These are phyloP conservation scores for Nakaseomyces delphensis DNA, from an alignment of 1,139 yeast species.

Conservation along the genomic window DNA sequence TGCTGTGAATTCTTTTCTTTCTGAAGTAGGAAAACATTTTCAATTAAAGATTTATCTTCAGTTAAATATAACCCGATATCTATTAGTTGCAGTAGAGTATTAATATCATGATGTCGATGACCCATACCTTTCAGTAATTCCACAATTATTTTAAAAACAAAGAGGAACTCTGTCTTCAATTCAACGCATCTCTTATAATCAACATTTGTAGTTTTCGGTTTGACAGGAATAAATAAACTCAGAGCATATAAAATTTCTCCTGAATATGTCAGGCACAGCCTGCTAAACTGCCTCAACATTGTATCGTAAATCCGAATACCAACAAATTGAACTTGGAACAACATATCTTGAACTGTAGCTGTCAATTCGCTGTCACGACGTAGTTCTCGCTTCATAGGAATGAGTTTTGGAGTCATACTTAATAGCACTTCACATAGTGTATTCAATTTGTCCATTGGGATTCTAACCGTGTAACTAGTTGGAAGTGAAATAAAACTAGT, in stretches of 20 bases:
- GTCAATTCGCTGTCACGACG: slow-evolving; percentile 43
- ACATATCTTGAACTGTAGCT: slow-evolving; percentile 36
- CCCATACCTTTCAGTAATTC: slow-evolving; percentile 21
- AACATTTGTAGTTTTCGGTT: slow-evolving; percentile 24
- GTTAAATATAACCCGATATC: slow-evolving; percentile 31
- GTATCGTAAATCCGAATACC: slow-evolving; percentile 38
- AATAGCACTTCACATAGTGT: slow-evolving; percentile 43
- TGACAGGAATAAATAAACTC: slow-evolving; percentile 47
- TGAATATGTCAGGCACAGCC: slow-evolving; percentile 43
- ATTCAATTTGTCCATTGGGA: slow-evolving; percentile 51
- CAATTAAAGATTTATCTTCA: slow-evolving; percentile 29
- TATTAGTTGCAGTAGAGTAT: slow-evolving; percentile 31
- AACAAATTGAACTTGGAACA: slow-evolving; percentile 38
- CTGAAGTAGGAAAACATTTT: slow-evolving; percentile 18
- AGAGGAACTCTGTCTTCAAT: slow-evolving; percentile 20
- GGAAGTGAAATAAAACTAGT: slow-evolving; percentile 39
- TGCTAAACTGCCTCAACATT: slow-evolving; percentile 38
- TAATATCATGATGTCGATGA: slow-evolving; percentile 30
- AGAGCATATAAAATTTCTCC: slow-evolving; percentile 41
- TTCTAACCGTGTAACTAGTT: slow-evolving; percentile 40
- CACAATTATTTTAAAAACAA: slow-evolving; percentile 18
- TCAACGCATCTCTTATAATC: slow-evolving; percentile 28
- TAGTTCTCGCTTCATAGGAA: slow-evolving; percentile 50
- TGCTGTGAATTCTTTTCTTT: slow-evolving; percentile 10
- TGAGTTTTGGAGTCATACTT: slow-evolving; percentile 45